These are phyloP conservation scores for Leccinum fibrillosum DNA, from an alignment of 768 basidiomycete genomes.

Conservation along the genomic window DNA sequence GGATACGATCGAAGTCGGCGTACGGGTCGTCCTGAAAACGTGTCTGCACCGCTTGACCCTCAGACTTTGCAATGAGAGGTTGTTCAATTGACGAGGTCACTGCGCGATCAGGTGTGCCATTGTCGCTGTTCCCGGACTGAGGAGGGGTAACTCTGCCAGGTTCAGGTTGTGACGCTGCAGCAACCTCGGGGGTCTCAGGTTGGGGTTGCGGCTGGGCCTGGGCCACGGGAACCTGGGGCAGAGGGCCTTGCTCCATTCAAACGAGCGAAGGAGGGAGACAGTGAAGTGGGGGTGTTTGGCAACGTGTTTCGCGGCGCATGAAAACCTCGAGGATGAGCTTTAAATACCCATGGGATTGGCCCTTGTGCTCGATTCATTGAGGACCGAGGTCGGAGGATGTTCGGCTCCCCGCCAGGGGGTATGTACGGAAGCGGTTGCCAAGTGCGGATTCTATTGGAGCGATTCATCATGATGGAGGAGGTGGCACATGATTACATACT, in stretches of 20 bases:
- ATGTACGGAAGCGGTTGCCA: background rate
- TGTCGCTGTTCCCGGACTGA: conserved; percentile 1
- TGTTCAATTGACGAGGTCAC: conserved; percentile 6
- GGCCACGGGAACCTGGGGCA: background rate
- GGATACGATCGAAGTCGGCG: conserved; percentile 7
- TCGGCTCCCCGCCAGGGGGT: background rate
- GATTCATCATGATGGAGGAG: no score
- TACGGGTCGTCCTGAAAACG: conserved; percentile 6
- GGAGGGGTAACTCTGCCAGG: background rate
- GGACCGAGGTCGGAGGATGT: background rate
- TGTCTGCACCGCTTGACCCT: background rate
- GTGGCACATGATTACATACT: no score
- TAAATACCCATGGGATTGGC: background rate
- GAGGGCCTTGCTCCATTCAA: background rate
- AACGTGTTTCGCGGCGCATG: background rate
- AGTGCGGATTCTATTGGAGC: background rate
- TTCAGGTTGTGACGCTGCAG: conserved; percentile 1
- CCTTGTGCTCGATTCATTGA: background rate
- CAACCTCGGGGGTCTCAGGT: background rate
- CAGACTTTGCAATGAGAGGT: conserved; percentile 5
- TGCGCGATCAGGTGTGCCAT: background rate
- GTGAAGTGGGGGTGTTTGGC: background rate
- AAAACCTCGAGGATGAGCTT: background rate
- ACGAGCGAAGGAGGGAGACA: background rate
- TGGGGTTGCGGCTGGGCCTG: background rate